These are phyloP conservation scores for Lycium barbarum DNA, from an alignment of 257 asterid species.

Conservation along the genomic window DNA sequence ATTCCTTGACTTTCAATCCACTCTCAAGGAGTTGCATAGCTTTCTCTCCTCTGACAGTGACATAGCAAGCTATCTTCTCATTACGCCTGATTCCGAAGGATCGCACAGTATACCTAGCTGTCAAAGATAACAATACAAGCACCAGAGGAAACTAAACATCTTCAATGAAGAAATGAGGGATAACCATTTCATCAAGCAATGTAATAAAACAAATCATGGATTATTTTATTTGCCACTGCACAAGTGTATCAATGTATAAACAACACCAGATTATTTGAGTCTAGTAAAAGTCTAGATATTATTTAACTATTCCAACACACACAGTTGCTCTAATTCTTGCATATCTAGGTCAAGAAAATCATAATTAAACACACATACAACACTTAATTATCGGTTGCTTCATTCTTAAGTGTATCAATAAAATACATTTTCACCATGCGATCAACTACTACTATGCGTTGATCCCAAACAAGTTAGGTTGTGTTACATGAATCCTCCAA, in stretches of 20 bases:
- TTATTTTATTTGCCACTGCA: neutral
- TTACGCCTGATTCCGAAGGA: conserved; percentile 62
- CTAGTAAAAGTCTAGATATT: no score
- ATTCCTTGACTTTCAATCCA: conserved; percentile 63
- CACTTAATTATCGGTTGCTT: neutral
- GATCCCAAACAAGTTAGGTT: neutral
- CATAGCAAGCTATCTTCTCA: conserved; percentile 62
- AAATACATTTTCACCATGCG: neutral
- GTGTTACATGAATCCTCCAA: neutral
- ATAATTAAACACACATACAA: no score
- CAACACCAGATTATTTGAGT: neutral
- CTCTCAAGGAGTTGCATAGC: conserved; percentile 70
- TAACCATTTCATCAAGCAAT: neutral
- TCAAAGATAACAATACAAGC: conserved; percentile 10
- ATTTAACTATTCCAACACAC: neutral
- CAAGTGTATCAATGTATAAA: neutral
- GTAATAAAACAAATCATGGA: neutral
- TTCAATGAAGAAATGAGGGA: neutral
- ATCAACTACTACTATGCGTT: neutral
- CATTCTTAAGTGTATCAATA: neutral
- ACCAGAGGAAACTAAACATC: neutral
- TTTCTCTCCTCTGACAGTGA: conserved; percentile 62
- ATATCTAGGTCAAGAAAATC: no score
- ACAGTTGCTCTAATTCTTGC: neutral
- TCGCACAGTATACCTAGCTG: conserved; percentile 63